Evolutionary conservation across 2,329 filamentous ascomycete species (phyloP), one percentile per base, ranked within the genome.

Genomic region (Hymenotorrendiella dingleyae): DNA sequence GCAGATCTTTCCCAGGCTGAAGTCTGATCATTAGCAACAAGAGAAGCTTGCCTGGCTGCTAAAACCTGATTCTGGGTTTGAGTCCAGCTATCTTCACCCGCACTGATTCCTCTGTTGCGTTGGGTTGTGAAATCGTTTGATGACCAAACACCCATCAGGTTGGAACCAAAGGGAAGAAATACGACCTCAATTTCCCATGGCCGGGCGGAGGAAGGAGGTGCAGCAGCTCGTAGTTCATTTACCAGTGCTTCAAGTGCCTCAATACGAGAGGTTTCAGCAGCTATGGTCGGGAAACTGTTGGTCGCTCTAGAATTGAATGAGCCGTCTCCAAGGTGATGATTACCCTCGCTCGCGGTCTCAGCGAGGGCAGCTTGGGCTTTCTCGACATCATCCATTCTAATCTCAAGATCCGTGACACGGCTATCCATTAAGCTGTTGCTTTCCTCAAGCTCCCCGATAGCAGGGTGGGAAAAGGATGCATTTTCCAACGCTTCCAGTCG

Each of bases 161-260:
- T 61, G 30, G 66, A 62, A 4, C 74, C 73, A 60, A 86, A 91
- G 1, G 86, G 86, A 6, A 90, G 61, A 44, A 89, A 78, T 1
- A 90, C 78, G 4, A 90, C 81, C 56, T 90, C 84, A 2, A 91
- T 67, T 50, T 84, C 76, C 82, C 84, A 89, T 0, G 84, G 82
- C 29, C 76, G 70, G 30, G 65, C 63, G 21, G 69, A 68, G 0
- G 82, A 79, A n/a, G 85, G 84, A 22, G 79, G 62, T 16, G 52
- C 52, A 9, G 43, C 29, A 6, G 54, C 47, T 42, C 58, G 53
- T 4, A 63, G 45, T 23, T 59, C 53, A 16, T 47, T 48, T 9
- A 63, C 43, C 27, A 56, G 54, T 21, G 65, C 62, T 49, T 76
- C 72, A 8, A 78, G 64, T 26, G 62, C 62, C 35, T 68, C 65